Evolutionary conservation across 2,329 filamentous ascomycete genomes (phyloP).

Genomic region (Xylariaceae sp.): DNA sequence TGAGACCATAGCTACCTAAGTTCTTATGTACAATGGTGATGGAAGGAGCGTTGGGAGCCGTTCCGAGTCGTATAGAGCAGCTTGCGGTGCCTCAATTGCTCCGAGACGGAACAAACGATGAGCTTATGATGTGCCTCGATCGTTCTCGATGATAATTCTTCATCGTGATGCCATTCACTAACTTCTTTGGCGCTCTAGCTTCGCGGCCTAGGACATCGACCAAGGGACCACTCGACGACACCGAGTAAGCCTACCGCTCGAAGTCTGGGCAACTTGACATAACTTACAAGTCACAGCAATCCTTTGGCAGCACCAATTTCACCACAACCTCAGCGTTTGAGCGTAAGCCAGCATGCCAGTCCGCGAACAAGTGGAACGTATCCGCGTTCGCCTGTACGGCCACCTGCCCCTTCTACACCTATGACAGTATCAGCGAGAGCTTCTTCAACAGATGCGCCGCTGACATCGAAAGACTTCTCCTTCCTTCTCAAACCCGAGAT

Average conservation of each 20-base stretch:
- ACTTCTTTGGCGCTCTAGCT: slow-evolving; percentile 35
- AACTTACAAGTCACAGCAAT: slow-evolving; percentile 16
- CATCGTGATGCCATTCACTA: slow-evolving; percentile 18
- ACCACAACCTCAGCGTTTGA: slow-evolving; percentile 24
- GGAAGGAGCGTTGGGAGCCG: background rate
- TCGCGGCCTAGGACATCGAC: slow-evolving; percentile 65
- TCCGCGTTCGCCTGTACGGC: slow-evolving; percentile 15
- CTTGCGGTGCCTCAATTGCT: background rate
- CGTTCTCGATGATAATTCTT: slow-evolving; percentile 1
- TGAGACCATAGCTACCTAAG: background rate
- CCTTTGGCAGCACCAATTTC: slow-evolving; percentile 18
- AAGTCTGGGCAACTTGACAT: slow-evolving; percentile 3
- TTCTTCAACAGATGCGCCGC: slow-evolving; percentile 26
- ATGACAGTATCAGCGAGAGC: slow-evolving; percentile 13
- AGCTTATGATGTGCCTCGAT: background rate
- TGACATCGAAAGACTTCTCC: slow-evolving; percentile 66
- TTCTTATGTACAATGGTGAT: background rate
- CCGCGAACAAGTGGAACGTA: no score
- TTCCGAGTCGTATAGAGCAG: background rate
- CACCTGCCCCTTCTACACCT: slow-evolving; percentile 3
- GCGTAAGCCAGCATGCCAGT: slow-evolving; percentile 1
- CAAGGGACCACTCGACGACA: slow-evolving; percentile 71
- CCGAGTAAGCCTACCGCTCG: slow-evolving; percentile 56
- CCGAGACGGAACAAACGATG: background rate
- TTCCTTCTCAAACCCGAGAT: slow-evolving; percentile 76